Base-by-base conservation (phyloP, 192 early-diverging fungal species). In the Mortierella hygrophila region DNA sequence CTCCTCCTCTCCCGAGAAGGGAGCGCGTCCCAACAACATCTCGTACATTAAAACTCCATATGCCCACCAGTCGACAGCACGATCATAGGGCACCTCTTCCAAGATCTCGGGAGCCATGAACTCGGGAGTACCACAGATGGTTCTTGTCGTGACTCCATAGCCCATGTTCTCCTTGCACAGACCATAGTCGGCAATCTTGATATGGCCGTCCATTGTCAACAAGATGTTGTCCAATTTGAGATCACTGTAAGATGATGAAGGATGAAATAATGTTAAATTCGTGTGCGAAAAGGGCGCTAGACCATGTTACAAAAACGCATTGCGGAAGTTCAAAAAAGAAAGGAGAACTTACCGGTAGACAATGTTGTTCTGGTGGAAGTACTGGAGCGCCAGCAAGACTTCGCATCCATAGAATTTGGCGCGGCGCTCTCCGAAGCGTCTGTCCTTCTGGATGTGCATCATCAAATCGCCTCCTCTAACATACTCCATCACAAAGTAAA, bases 401-500 rank as follows among this genome's bases (percentile, higher is more conserved):
- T 98, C 97, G 68, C 94, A 95, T 74, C 96, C 95, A 79, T 98
- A 98, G 87, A 97, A 97, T 80, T 94, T 94, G 60, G 97, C 97
- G 63, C 96, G 94, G 32, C 94, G 93, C 84, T 96, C 94, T 23
- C 96, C 94, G 85, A 98, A 98, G 8, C 96, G 91, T 42, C 79
- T 80, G 71, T 93, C 92, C 76, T 94, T 93, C 82, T 99, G 98
- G 71, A 99, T 97, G 86, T 99, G 98, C 95, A 97, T 97, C 97
- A 99, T 99, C 88, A 99, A 88, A 90, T 99, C 98, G 49, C 98
- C 98, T 79, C 98, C 98, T 49, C 93, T 92, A 57, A 98, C 96
- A 88, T 97, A 99, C 87, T 99, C 98, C 97, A 98, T 99, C 5
- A 98, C 98, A 90, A 99, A 99, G 90, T 98, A 99, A 44, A 99